Evolutionary conservation across 176 grass and related monocot species (phyloP).

Genomic region (Oryza nivara): DNA sequence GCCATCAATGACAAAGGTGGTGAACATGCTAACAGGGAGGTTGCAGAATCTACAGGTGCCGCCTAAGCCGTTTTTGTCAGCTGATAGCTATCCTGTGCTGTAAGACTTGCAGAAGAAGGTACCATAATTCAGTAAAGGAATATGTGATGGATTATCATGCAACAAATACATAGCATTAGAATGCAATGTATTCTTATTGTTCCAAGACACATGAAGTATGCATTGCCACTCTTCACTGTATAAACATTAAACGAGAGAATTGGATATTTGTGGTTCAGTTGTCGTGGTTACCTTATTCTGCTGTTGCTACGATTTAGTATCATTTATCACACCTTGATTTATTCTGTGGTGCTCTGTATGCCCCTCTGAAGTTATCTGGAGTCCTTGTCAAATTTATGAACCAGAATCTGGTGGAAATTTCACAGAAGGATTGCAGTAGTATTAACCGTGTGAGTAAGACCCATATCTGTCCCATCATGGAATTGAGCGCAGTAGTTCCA

Average conservation of each 20-base stretch:
- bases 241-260: background rate
- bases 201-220: background rate
- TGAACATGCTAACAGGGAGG: constrained; percentile 60
- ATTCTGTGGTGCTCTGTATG: background rate
- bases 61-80: constrained; percentile 47
- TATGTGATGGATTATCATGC: background rate
- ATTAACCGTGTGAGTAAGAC: no score
- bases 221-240: background rate
- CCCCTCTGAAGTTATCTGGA: background rate
- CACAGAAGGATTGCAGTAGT: background rate
- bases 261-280: background rate
- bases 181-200: background rate
- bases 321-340: background rate
- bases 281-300: background rate
- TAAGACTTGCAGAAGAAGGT: background rate
- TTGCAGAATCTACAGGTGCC: constrained; percentile 51
- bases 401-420: background rate
- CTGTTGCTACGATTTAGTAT: background rate
- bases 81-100: background rate
- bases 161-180: background rate
- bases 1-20: constrained; percentile 61
- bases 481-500: no score
- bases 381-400: background rate
- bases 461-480: no score
- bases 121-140: background rate